Base-by-base conservation (phyloP, 768 basidiomycete genomes). In the Boletus pseudopeckii region DNA sequence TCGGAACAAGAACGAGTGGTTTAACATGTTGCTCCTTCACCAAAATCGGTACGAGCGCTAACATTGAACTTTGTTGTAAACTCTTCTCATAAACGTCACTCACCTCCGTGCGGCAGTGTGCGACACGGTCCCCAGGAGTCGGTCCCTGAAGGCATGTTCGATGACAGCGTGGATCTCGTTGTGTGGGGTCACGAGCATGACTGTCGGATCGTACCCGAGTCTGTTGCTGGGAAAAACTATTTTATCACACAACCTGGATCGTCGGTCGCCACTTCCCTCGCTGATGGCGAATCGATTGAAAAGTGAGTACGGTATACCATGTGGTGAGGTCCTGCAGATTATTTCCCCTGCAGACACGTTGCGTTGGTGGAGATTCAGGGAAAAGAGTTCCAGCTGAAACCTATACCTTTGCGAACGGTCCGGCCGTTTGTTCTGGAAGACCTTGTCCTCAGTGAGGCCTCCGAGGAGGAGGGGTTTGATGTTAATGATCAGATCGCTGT, bases 121-220 rank as follows among this genome's bases (percentile, higher is more conserved):
- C 87, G 91, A 62, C 97, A 94, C 67, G 94, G 92, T 2, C 92
- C 93, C 17, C 92, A 98, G 67, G 90, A 93, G 60, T 92, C 81
- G 13, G 95, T 98, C 1, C 94, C 96, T 8, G 97, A 98, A 64
- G 89, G 90, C 55, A 89, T 98, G 84, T 99, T 99, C 61, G 96
- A 98, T 65, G 92, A 99, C 65, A 88, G 85, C 62, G 79, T 98
- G 34, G 85, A 98, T 62, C 79, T 99, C 15, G 91, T 99, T 7
- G 78, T 99, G 2, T 99, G 97, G 97, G 97, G 97, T 7, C 97
- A 99, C 68, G 97, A 99, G 70, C 97, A 99, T 66, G 97, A 98
- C 70, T 98, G 96, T 64, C 83, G 95, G 30, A 90, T 96, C 50
- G 76, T 84, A 2, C 96, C 97, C 1, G 92, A 97, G 64, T 80